A percentile compares a stretch with the other conserved stretches of the same genome.
Evolutionary conservation across 352 stramenopile species (phyloP).

Genomic region (Halophytophthora polymorphica): DNA sequence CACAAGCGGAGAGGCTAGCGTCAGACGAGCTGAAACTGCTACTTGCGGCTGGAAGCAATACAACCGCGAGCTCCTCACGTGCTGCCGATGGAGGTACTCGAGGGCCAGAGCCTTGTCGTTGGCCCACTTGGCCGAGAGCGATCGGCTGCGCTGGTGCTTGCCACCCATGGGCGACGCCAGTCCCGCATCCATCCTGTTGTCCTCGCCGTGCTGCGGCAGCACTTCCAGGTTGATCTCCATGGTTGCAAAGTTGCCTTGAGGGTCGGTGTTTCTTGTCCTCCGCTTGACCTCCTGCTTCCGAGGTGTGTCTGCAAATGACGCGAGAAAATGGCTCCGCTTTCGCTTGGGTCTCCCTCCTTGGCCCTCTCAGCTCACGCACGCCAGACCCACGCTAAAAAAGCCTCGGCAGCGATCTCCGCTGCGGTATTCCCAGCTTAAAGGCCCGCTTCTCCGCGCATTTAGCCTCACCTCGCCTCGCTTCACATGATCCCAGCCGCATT

Average conservation of each 20-base stretch:
- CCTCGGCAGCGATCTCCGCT: neutral
- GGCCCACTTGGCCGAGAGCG: constrained; percentile 72
- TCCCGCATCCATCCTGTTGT: constrained; percentile 10
- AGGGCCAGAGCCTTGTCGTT: constrained; percentile 69
- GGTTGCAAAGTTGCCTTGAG: neutral
- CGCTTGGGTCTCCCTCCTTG: neutral
- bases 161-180: constrained; percentile 55
- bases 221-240: constrained; percentile 49
- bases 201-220: constrained; percentile 26
- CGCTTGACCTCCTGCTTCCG: constrained; percentile 12
- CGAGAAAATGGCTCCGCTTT: neutral
- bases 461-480: constrained; percentile 17
- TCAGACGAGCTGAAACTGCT: neutral
- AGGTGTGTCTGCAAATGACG: constrained; percentile 23
- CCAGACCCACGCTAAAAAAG: neutral
- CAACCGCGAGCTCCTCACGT: constrained; percentile 29
- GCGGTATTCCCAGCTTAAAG: constrained; percentile 3
- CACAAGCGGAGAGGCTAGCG: neutral
- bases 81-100: constrained; percentile 70
- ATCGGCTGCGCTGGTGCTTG: constrained; percentile 66
- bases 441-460: constrained; percentile 1
- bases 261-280: constrained; percentile 5
- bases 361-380: neutral
- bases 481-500: constrained; percentile 26
- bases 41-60: too few relatives aligned